phyloP scores from a whole-genome alignment of 192 early-diverging fungal species.

The Linnemannia exigua region DNA sequence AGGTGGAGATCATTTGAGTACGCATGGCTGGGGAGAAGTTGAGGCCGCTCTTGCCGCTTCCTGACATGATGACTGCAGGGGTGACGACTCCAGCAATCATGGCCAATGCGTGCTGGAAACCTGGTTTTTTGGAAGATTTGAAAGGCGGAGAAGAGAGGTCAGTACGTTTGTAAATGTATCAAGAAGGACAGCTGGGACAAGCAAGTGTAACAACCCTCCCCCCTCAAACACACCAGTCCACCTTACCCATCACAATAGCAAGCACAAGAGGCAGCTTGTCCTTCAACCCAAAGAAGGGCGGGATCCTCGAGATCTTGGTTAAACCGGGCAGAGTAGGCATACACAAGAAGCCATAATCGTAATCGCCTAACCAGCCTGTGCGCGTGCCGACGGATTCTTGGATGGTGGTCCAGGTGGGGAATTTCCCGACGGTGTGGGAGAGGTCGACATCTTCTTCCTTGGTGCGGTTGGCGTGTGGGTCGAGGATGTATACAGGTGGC shows the following conservation, averaged over 20 bases:
- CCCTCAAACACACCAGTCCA: too few relatives aligned
- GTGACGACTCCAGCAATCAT: slow-evolving; percentile 57
- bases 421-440: slow-evolving; percentile 40
- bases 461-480: slow-evolving; percentile 48
- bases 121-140: not conserved
- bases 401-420: slow-evolving; percentile 43
- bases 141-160: not conserved
- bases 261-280: slow-evolving; percentile 55
- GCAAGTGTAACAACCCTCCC: too few relatives aligned
- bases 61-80: slow-evolving; percentile 53
- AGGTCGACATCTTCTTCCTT: slow-evolving; percentile 53
- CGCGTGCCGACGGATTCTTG: slow-evolving; percentile 42
- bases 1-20: slow-evolving; percentile 62
- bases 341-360: slow-evolving; percentile 63
- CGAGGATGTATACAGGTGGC: slow-evolving; percentile 46
- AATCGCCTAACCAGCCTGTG: slow-evolving; percentile 63
- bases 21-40: slow-evolving; percentile 37
- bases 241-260: slow-evolving; percentile 61
- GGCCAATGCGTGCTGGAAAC: slow-evolving; percentile 51
- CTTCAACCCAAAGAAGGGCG: slow-evolving; percentile 65
- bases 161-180: too few relatives aligned
- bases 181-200: too few relatives aligned
- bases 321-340: slow-evolving; percentile 59
- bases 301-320: slow-evolving; percentile 29
- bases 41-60: slow-evolving; percentile 34